Percentiles rank a stretch among this genome's conserved stretches.
Evolutionary conservation across 2,329 filamentous ascomycete species (phyloP).

Genomic region (Calycina herbarum): DNA sequence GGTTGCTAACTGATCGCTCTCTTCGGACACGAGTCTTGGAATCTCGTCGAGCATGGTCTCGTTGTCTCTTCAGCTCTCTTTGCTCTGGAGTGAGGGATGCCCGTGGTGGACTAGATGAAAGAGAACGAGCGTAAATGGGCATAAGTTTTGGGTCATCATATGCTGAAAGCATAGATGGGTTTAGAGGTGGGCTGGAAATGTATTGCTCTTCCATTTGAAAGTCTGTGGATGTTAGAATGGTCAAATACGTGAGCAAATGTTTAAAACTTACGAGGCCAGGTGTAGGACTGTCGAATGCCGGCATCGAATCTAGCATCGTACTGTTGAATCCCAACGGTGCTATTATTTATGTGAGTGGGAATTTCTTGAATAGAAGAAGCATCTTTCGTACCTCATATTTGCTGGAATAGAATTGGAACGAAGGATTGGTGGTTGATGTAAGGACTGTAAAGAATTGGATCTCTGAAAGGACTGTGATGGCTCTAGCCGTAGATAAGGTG

Average conservation of each 20-base stretch:
- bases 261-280: slow-evolving; percentile 36
- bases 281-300: slow-evolving; percentile 32
- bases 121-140: slow-evolving; percentile 36
- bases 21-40: slow-evolving; percentile 57
- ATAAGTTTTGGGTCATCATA: slow-evolving; percentile 37
- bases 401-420: slow-evolving; percentile 31
- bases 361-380: slow-evolving; percentile 1
- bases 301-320: slow-evolving; percentile 37
- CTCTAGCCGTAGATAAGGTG: slow-evolving; percentile 32
- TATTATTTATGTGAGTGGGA: slow-evolving; percentile 21
- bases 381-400: slow-evolving; percentile 33
- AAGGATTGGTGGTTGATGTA: slow-evolving; percentile 17
- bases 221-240: slow-evolving; percentile 22
- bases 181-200: slow-evolving; percentile 31
- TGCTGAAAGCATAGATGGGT: slow-evolving; percentile 30
- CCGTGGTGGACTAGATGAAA: slow-evolving; percentile 58
- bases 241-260: not conserved
- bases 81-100: slow-evolving; percentile 57
- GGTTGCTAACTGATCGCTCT: slow-evolving; percentile 38
- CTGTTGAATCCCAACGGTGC: slow-evolving; percentile 36
- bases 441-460: slow-evolving; percentile 12
- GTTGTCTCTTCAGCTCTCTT: slow-evolving; percentile 61
- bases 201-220: slow-evolving; percentile 35
- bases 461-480: slow-evolving; percentile 27
- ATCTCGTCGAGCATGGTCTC: slow-evolving; percentile 58